A percentile compares a stretch with the other conserved stretches of the same genome.
phyloP scores from a whole-genome alignment of 1,284 basidiomycete species.

The Wolfiporia cocos region DNA sequence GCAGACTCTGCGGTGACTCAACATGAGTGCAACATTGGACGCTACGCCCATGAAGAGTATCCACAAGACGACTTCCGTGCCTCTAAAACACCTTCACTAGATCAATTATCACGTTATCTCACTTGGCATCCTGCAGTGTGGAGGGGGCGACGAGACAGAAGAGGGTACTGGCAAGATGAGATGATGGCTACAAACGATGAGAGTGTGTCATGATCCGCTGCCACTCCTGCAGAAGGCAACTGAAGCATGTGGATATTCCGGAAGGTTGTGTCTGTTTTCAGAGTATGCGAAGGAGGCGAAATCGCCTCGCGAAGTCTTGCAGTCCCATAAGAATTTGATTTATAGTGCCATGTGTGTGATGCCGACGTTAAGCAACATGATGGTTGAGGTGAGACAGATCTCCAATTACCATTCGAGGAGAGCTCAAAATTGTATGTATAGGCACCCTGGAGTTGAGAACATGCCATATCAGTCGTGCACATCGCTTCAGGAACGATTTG shows the following conservation, averaged over 20 bases:
- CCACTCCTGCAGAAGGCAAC: constrained; percentile 18
- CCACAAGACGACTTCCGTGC: constrained; percentile 17
- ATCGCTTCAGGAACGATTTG: background rate
- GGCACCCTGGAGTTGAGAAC: background rate
- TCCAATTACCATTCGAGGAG: background rate
- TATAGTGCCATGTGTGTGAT: no score
- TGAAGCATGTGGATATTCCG: no score
- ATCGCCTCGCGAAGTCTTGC: no score
- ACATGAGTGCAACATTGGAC: constrained; percentile 32
- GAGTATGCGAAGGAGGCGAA: constrained; percentile 24
- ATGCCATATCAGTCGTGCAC: background rate
- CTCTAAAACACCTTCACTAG: constrained; percentile 21
- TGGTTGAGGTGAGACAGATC: constrained; percentile 24
- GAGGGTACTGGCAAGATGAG: constrained; percentile 23
- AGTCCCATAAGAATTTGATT: no score
- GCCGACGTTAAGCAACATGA: constrained; percentile 27
- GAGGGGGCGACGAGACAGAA: constrained; percentile 24
- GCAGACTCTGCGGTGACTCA: constrained; percentile 13
- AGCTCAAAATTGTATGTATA: background rate
- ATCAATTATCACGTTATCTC: constrained; percentile 31
- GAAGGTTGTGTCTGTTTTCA: no score
- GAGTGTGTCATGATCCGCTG: constrained; percentile 22
- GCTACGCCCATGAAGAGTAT: constrained; percentile 29
- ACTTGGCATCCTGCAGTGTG: constrained; percentile 21
- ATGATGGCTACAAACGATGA: constrained; percentile 24